These are phyloP conservation scores for Chenopodium suecicum DNA, from an alignment of 148 eudicot genomes.

Conservation along the genomic window DNA sequence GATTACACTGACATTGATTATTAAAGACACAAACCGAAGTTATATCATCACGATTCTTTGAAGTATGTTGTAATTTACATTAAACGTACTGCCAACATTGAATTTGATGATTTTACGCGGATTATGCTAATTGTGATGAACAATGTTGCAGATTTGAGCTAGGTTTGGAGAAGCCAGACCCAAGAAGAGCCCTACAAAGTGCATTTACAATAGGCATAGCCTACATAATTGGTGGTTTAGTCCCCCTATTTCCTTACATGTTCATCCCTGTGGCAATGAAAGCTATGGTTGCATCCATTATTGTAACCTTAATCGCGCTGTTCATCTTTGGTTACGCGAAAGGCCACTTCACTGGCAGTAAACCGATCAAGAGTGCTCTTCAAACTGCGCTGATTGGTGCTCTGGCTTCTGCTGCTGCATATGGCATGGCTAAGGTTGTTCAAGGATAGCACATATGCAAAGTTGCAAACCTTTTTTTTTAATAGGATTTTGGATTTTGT, in stretches of 20 bases:
- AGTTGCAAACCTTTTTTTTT: not conserved
- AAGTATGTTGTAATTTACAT: too few species aligned
- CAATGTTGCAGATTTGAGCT: conserved; percentile 70
- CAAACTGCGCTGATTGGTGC: conserved; percentile 90
- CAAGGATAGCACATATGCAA: conserved; percentile 33
- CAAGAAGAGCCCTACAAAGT: conserved; percentile 83
- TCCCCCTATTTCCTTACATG: conserved; percentile 77
- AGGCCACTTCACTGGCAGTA: conserved; percentile 71
- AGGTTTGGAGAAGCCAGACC: conserved; percentile 95
- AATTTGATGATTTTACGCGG: not conserved
- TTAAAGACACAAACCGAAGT: not conserved
- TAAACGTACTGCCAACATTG: not conserved
- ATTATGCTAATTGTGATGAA: not conserved
- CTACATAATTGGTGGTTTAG: conserved; percentile 78
- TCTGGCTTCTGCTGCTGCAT: conserved; percentile 92
- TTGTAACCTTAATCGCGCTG: conserved; percentile 63
- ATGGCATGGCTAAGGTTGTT: conserved; percentile 83
- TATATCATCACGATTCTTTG: not conserved
- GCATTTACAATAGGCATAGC: conserved; percentile 82
- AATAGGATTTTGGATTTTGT: not conserved
- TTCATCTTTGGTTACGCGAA: conserved; percentile 82
- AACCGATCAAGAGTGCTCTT: conserved; percentile 62
- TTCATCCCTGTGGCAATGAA: conserved; percentile 56
- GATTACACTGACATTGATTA: too few species aligned
- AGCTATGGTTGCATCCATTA: conserved; percentile 65